Base-by-base conservation (phyloP, 2,329 filamentous ascomycete species). In the Colletotrichum phormii region DNA sequence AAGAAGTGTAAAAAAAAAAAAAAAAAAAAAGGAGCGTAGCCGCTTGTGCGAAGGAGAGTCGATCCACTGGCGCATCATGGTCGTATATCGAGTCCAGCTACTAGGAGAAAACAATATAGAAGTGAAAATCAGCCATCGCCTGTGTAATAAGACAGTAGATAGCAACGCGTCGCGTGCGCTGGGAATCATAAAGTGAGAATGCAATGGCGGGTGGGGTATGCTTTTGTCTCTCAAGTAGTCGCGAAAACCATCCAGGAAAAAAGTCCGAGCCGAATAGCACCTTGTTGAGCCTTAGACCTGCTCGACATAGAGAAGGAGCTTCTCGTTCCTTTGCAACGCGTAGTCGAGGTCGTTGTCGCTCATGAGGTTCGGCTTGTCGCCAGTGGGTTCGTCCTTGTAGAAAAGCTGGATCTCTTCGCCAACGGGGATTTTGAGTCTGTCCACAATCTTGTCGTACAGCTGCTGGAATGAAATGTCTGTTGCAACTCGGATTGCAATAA, bases 401-500 rank as follows among this genome's bases (percentile, higher is more conserved):
- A 92, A 94, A 29, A 98, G 89, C 74, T 93, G 88, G 33, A 98
- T 88, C 26, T 93, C 89, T n/a, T 94, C 91, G 11, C 89, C 86
- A 13, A 86, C 84, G 0, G 86, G 86, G 63, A 97, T 89, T 84
- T 95, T 95, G 75, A 97, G 88, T 57, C 97, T 90, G 77, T 98
- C 95, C 62, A 91, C 89, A 72, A 98, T 91, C 83, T 97, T 97
- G 76, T 95, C 92, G 77, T 93, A 92, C 9, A 99, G 88, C 74
- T 95, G 93, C 65, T 89, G 86, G 81, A 92, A 97, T 66, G 89
- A 89, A 77, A 97, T 95, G 67, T 97, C 93, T 1, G 89, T 89
- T 0, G 96, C 93, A 67, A 98, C 94, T 42, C 95, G 92, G 78
- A 99, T 95, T 57, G 97, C 94, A 76, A 98, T 96, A 69, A 97